Evolutionary conservation across 257 asterid genomes (phyloP), one percentile per base, ranked within the genome.

Genomic region (Fraxinus anomala): DNA sequence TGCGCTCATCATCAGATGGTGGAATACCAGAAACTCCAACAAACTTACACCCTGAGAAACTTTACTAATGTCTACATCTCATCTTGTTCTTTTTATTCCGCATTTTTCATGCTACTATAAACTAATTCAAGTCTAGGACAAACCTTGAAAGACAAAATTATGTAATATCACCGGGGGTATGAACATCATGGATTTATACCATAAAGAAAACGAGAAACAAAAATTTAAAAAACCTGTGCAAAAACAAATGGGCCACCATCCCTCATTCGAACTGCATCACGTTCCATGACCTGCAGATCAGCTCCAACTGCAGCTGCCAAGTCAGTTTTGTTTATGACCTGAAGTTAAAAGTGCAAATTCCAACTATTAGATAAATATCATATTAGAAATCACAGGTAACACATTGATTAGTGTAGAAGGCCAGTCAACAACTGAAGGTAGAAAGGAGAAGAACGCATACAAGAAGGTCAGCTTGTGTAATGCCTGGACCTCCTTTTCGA

Each of bases 401-500:
- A 54, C 37, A 74, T 40, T 44, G 34, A 71, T 8, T n/a, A 24
- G 73, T 6, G 70, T 54, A 54, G 4, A 51, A 19, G 21, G 63
- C 66, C 24, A 56, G 24, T 17, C 66, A 56, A 40, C 54, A 7
- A 47, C 39, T 17, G 65, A 67, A 24, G 31, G 34, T 16, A 63
- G 0, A 49, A 80, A 56, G 39, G 11, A 66, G 69, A 4, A 73
- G 26, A 83, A n/a, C 42, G 72, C 97, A 9, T 84, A 94, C 99
- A 56, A 95, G 96, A 80, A 95, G 97, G 82, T 95, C 99, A 77
- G 99, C 99, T 76, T 95, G 98, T 0, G 98, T 95, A 80, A 95
- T 92, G 70, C 98, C 99, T 17, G 99, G 99, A 37, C 99, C 99
- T 76, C 99, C 99, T 87, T 95, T 95, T 39, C 98, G 92, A 24